Percentiles rank a stretch among this genome's conserved stretches.
Evolutionary conservation across 352 stramenopile species (phyloP).

Genomic region (Pythium periplocum): DNA sequence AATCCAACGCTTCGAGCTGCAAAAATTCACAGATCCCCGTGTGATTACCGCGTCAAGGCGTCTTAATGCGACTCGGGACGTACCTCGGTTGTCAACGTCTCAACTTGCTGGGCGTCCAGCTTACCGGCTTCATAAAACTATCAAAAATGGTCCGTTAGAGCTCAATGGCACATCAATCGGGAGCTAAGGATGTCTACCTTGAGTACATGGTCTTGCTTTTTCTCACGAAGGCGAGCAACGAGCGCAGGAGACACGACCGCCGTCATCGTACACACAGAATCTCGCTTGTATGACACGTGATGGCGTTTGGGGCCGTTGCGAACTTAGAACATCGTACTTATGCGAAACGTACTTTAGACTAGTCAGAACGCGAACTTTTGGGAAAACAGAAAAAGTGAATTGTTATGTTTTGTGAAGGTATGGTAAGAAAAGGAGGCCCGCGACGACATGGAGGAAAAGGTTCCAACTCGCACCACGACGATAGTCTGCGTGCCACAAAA

Average conservation of each 20-base stretch:
- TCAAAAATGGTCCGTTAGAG: too few relatives aligned
- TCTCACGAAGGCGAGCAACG: conserved; percentile 18
- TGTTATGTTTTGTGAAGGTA: conserved; percentile 21
- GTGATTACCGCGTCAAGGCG: background rate
- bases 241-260: conserved; percentile 15
- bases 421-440: conserved; percentile 25
- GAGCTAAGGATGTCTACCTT: conserved; percentile 25
- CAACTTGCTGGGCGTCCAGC: conserved; percentile 32
- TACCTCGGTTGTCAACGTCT: conserved; percentile 45
- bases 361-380: background rate
- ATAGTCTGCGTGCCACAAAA: conserved; percentile 19
- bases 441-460: conserved; percentile 20
- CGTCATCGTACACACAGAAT: conserved; percentile 8
- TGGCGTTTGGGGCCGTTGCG: too few relatives aligned
- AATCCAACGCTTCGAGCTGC: conserved; percentile 61
- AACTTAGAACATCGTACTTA: too few relatives aligned
- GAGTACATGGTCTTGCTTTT: conserved; percentile 66
- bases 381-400: conserved; percentile 4
- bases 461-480: conserved; percentile 17
- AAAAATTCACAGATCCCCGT: background rate
- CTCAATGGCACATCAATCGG: too few relatives aligned
- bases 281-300: too few relatives aligned
- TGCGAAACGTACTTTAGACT: too few relatives aligned
- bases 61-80: background rate
- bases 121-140: conserved; percentile 68